Base-by-base conservation (phyloP, 371 early-diverging fungal genomes). In the Synchytrium microbalum region DNA sequence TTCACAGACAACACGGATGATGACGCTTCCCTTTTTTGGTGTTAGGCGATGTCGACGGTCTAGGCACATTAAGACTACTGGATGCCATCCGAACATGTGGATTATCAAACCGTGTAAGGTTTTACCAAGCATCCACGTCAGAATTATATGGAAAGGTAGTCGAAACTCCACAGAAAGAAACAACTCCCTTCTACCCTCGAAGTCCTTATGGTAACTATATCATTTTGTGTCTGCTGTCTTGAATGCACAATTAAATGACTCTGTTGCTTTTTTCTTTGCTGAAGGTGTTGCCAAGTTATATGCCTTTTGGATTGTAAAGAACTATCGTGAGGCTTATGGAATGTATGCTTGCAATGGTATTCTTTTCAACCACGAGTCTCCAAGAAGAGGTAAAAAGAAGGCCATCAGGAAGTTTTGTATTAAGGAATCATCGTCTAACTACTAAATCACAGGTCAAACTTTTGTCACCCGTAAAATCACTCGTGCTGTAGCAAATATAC, bases 281-380 rank as follows among this genome's bases (percentile, higher is more conserved):
- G 14, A 8, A 64, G 70, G 75, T 32, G 79, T 90, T 23, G 90
- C 92, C 60, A 92, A 92, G 72, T 79, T 89, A 58, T 90, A 88
- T 69, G 89, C 84, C 59, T 89, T 84, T 72, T 89, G 90, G 90
- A 89, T 89, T 69, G 79, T 81, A 8, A 84, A 88, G 67, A 88
- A 89, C 79, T 89, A 92, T 75, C 83, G 90, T 61, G 90, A 91
- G 75, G 87, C 89, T 0, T 90, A 90, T 75, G 74, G 77, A 63
- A 86, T 90, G 88, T 89, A 79, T 70, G 86, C 90, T 59, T 90
- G 90, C 71, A 89, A 90, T 68, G 92, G 92, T 69, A 88, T 91
- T 67, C 72, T 91, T 10, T 90, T 91, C 78, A 91, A 91, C 77
- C 90, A 91, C 75, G 92, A 91, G 76, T 86, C 86, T 60, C 92